Evolutionary conservation across 1,284 basidiomycete species (phyloP).

Genomic region (Papiliotrema flavescens): DNA sequence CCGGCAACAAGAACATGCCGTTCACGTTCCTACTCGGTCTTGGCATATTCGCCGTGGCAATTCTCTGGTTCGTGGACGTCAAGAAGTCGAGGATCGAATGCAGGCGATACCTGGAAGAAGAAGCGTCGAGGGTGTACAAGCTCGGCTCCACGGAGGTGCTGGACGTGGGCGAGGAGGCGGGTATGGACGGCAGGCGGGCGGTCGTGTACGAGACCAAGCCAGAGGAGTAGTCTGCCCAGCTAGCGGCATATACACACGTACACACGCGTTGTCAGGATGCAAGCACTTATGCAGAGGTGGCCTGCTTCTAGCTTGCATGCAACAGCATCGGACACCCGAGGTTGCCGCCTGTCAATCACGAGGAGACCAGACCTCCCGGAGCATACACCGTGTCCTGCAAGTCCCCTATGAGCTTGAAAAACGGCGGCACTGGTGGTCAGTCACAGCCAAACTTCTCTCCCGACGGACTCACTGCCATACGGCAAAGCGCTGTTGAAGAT

Average conservation of each 20-base stretch:
- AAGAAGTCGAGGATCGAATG: constrained; percentile 51
- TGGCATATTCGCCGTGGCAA: constrained; percentile 61
- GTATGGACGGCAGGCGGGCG: neutral
- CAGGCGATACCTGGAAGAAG: constrained; percentile 40
- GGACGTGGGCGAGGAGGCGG: neutral
- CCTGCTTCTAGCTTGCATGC: too few relatives aligned
- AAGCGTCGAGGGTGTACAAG: constrained; percentile 34
- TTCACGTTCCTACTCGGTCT: constrained; percentile 78
- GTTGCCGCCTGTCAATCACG: too few relatives aligned
- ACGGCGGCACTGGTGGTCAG: constrained; percentile 11
- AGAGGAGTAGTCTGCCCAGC: neutral
- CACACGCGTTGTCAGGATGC: too few relatives aligned
- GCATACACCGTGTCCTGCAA: constrained; percentile 14
- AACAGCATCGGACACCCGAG: too few relatives aligned
- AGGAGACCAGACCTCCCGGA: constrained; percentile 7
- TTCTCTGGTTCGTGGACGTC: constrained; percentile 71
- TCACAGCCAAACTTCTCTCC: neutral
- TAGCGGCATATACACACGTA: too few relatives aligned
- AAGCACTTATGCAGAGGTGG: too few relatives aligned
- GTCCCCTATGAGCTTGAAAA: constrained; percentile 10
- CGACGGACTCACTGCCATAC: constrained; percentile 10
- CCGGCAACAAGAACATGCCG: constrained; percentile 73
- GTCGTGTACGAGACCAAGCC: neutral
- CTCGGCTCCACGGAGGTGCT: constrained; percentile 5
- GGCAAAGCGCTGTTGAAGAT: constrained; percentile 19